Percentiles rank a stretch among this genome's conserved stretches.
Conservation (phyloP, 441 rosid genomes). For the Breynia disticha region DNA sequence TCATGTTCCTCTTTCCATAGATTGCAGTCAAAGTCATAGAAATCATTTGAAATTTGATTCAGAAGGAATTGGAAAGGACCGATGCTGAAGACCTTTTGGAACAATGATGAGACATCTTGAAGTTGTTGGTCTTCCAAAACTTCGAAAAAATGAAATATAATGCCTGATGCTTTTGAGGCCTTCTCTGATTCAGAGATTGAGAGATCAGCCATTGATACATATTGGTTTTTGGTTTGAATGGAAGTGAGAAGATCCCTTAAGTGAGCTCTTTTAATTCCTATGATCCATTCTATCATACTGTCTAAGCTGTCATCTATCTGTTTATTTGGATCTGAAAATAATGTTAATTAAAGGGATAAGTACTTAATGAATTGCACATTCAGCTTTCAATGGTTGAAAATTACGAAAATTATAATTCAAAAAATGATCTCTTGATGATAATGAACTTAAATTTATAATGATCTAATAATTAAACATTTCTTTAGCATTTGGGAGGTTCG, state of each 20-base stretch:
- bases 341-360: not conserved
- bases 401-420: too few relatives aligned
- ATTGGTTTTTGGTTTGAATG: not conserved
- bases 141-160: constrained; percentile 12
- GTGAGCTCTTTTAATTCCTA: constrained; percentile 12
- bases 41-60: constrained; percentile 12
- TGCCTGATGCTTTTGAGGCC: constrained; percentile 9
- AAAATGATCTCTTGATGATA: too few relatives aligned
- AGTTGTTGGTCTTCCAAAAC: constrained; percentile 8
- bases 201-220: constrained; percentile 2
- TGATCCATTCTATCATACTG: constrained; percentile 15
- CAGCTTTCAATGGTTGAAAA: too few relatives aligned
- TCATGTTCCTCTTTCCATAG: constrained; percentile 39
- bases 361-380: too few relatives aligned
- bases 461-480: too few relatives aligned
- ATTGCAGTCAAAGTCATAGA: constrained; percentile 21
- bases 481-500: too few relatives aligned
- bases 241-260: constrained; percentile 7
- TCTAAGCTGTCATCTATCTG: not conserved
- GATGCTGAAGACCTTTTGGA: constrained; percentile 20
- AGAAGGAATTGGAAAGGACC: constrained; percentile 30
- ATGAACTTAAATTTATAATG: too few relatives aligned
- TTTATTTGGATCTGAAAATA: constrained; percentile 9
- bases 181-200: constrained; percentile 2
- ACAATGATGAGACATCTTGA: not conserved